Conservation (phyloP, 495 filamentous ascomycete genomes). For the Penicillium cataractarum region DNA sequence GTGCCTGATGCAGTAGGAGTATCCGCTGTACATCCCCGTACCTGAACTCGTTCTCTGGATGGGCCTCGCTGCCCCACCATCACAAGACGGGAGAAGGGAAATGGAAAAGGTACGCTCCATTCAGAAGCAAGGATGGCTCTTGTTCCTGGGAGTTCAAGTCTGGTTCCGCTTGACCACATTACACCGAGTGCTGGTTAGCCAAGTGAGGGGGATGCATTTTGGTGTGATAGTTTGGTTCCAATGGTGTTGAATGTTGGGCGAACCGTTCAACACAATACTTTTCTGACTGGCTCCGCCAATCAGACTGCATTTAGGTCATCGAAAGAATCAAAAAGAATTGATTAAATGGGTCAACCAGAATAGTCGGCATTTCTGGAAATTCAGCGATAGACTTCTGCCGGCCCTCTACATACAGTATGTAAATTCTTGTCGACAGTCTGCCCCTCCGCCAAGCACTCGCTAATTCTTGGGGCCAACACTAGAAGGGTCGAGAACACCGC, state of each 20-base stretch:
- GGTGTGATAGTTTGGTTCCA: background rate
- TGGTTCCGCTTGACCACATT: background rate
- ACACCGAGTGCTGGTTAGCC: background rate
- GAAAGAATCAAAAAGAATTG: background rate
- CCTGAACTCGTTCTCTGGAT: background rate
- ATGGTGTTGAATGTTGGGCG: background rate
- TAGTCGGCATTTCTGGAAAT: background rate
- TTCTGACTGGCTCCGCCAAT: conserved; percentile 13
- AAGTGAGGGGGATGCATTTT: background rate
- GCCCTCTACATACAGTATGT: too few species aligned
- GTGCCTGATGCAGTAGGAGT: background rate
- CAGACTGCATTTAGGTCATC: conserved; percentile 5
- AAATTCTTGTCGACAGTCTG: background rate
- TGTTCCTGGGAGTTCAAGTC: background rate
- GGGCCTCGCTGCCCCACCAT: background rate
- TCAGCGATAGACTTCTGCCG: background rate
- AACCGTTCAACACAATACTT: background rate
- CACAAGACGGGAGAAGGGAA: background rate
- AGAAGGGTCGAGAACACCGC: background rate
- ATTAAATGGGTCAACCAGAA: background rate
- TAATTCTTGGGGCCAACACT: background rate
- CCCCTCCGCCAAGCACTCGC: conserved; percentile 3
- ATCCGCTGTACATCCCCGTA: background rate
- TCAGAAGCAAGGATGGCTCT: background rate
- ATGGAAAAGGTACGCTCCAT: conserved; percentile 14